phyloP scores from a whole-genome alignment of 306 rosid genomes.

The Citrullus mucosospermus region DNA sequence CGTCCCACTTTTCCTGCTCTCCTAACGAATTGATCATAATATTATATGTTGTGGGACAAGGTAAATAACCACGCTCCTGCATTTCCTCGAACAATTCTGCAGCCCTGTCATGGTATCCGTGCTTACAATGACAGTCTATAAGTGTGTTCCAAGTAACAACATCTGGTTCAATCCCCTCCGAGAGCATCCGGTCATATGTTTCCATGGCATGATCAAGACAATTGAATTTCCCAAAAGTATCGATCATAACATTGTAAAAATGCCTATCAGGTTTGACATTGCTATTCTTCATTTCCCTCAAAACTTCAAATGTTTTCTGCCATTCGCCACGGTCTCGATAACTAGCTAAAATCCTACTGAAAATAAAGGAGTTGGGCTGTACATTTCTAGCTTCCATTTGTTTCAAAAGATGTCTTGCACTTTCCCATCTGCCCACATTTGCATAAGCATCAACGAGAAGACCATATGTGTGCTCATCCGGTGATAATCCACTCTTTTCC shows the following conservation, averaged over 20 bases:
- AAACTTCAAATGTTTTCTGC: constrained; percentile 79
- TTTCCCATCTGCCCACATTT: constrained; percentile 79
- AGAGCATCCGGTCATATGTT: constrained; percentile 62
- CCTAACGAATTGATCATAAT: constrained; percentile 77
- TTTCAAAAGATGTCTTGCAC: constrained; percentile 72
- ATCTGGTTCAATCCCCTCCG: constrained; percentile 66
- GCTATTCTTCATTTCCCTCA: constrained; percentile 70
- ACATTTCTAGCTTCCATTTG: constrained; percentile 75
- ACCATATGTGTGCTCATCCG: constrained; percentile 71
- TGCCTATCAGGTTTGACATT: constrained; percentile 75
- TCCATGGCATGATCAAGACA: constrained; percentile 78
- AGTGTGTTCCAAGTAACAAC: constrained; percentile 81
- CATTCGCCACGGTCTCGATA: constrained; percentile 84
- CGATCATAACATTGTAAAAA: constrained; percentile 92
- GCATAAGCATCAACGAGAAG: constrained; percentile 68
- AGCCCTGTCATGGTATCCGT: constrained; percentile 43
- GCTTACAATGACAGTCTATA: constrained; percentile 68
- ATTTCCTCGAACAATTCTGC: constrained; percentile 73
- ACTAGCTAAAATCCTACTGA: constrained; percentile 64
- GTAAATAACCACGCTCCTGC: constrained; percentile 55
- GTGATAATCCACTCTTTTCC: constrained; percentile 65
- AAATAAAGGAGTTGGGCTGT: constrained; percentile 56
- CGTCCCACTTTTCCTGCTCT: constrained; percentile 72
- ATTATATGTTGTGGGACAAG: constrained; percentile 62
- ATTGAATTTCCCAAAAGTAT: constrained; percentile 72